Conservation (phyloP, 139 green algal genomes). For the Klebsormidium nitens region DNA sequence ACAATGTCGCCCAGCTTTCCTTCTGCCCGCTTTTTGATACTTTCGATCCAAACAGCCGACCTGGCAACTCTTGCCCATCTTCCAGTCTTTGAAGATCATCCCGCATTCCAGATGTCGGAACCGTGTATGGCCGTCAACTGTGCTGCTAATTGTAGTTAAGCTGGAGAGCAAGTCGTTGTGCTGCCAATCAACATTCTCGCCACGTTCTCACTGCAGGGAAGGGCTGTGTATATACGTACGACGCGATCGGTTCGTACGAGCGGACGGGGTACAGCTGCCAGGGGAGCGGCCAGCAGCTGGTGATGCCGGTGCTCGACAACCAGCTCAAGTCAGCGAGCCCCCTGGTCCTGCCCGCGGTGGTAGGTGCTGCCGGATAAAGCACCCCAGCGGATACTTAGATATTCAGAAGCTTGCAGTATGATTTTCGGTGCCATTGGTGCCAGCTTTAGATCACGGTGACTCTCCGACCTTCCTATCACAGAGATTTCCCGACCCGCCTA, state of each 20-base stretch:
- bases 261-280: slow-evolving; percentile 50
- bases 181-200: too few species aligned
- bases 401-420: not conserved
- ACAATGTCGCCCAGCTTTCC: too few species aligned
- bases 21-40: too few species aligned
- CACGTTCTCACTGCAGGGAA: slow-evolving; percentile 61
- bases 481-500: not conserved
- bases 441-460: too few species aligned
- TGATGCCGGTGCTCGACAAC: slow-evolving; percentile 98
- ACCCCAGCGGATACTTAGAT: not conserved
- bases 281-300: slow-evolving; percentile 88
- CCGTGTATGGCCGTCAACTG: not conserved
- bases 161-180: too few species aligned
- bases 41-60: too few species aligned
- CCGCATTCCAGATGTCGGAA: too few species aligned
- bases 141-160: not conserved
- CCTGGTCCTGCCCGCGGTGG: slow-evolving; percentile 71
- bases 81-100: too few species aligned
- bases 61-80: too few species aligned
- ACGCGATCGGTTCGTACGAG: slow-evolving; percentile 94
- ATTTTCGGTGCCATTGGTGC: too few species aligned
- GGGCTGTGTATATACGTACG: slow-evolving; percentile 95
- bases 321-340: slow-evolving; percentile 89
- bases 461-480: too few species aligned
- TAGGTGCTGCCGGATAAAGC: not conserved